These are phyloP conservation scores for Populus alba DNA, from an alignment of 345 rosid species.

Conservation along the genomic window DNA sequence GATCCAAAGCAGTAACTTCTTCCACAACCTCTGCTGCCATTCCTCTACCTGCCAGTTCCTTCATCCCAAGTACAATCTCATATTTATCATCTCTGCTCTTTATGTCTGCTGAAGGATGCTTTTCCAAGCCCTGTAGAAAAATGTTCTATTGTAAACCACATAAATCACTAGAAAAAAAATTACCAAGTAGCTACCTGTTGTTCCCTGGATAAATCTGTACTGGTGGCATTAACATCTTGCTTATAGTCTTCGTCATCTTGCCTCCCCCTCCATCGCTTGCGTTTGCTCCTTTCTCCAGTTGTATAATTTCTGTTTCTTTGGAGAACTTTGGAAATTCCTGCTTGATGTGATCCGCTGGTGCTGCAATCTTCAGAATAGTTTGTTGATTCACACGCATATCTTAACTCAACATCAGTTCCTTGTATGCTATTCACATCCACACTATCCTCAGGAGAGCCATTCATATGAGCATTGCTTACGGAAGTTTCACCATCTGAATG, in stretches of 20 bases:
- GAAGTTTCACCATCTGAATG: constrained; percentile 58
- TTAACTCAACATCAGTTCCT: constrained; percentile 53
- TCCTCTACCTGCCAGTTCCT: constrained; percentile 78
- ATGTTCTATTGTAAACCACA: constrained; percentile 4
- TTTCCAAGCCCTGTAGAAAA: constrained; percentile 38
- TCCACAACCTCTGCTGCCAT: constrained; percentile 79
- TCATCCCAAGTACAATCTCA: constrained; percentile 70
- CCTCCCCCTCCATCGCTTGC: constrained; percentile 91
- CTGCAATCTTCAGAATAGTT: constrained; percentile 67
- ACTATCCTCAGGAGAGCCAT: constrained; percentile 40
- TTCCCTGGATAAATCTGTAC: constrained; percentile 26
- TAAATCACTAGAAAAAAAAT: constrained; percentile 3
- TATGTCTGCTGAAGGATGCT: constrained; percentile 15
- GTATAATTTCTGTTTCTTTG: constrained; percentile 49
- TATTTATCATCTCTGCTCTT: constrained; percentile 46
- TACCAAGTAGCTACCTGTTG: constrained; percentile 37
- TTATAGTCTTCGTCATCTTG: constrained; percentile 53
- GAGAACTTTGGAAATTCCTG: constrained; percentile 39
- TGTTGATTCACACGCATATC: constrained; percentile 50
- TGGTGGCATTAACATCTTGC: constrained; percentile 32
- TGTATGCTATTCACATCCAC: constrained; percentile 41
- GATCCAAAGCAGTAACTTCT: constrained; percentile 73
- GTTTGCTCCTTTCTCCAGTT: constrained; percentile 70
- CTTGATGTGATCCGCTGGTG: constrained; percentile 66
- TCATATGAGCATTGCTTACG: constrained; percentile 35